Evolutionary conservation across 306 rosid genomes (phyloP).

Genomic region (Mucuna pruriens): DNA sequence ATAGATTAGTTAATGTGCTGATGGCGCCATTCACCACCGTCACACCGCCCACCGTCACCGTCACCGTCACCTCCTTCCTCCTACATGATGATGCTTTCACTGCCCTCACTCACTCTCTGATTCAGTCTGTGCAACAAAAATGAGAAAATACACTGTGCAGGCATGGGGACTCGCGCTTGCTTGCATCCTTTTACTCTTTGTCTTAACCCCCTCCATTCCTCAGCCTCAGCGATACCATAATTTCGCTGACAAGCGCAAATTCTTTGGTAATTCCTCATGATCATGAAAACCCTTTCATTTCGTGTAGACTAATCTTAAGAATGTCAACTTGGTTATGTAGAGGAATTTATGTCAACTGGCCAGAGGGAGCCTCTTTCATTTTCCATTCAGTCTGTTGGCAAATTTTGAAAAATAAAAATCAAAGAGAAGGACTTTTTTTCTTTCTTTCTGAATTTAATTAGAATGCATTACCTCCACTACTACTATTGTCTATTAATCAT

Average conservation of each 20-base stretch:
- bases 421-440: not conserved
- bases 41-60: conserved; percentile 14
- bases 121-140: conserved; percentile 16
- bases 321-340: not conserved
- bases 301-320: not conserved
- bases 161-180: conserved; percentile 59
- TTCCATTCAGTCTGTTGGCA: not conserved
- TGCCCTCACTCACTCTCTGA: not conserved
- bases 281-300: not conserved
- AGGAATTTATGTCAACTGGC: not conserved
- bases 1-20: not conserved
- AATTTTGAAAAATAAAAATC: conserved; percentile 6
- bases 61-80: conserved; percentile 11
- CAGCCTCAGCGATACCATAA: conserved; percentile 82
- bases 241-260: conserved; percentile 77
- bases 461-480: no score
- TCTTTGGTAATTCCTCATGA: conserved; percentile 52
- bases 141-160: conserved; percentile 54
- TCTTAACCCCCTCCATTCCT: conserved; percentile 76
- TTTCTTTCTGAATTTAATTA: not conserved
- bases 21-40: conserved; percentile 19
- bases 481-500: no score
- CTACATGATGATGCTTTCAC: not conserved
- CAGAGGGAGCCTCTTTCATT: not conserved
- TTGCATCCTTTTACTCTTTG: conserved; percentile 62